Conservation (phyloP, 192 early-diverging fungal genomes). For the Hyaloraphidium curvatum region DNA sequence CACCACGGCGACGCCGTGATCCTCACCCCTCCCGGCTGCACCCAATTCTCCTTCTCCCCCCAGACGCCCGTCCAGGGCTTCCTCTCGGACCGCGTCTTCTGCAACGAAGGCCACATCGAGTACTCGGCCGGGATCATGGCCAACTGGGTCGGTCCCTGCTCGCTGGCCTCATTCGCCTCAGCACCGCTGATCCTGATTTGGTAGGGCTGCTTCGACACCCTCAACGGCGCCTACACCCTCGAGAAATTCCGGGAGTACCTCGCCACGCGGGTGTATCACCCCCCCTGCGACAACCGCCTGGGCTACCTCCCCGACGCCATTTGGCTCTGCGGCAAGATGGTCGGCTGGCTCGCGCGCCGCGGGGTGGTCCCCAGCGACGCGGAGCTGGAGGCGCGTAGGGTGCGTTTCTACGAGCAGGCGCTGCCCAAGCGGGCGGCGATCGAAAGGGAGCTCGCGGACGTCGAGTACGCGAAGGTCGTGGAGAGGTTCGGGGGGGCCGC, state of each 20-base stretch:
- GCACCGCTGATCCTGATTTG: no score
- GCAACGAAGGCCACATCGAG: not conserved
- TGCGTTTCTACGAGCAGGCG: not conserved
- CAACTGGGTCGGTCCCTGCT: no score
- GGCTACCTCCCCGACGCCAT: not conserved
- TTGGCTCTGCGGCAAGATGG: not conserved
- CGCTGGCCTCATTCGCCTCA: no score
- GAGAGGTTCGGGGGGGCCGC: not conserved
- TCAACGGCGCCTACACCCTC: not conserved
- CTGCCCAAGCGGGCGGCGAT: not conserved
- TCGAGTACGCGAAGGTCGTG: not conserved
- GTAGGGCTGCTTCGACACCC: not conserved
- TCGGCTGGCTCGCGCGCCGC: not conserved
- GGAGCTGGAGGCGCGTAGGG: not conserved
- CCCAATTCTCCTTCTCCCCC: not conserved
- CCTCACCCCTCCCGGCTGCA: not conserved
- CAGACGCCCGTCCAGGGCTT: not conserved
- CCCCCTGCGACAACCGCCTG: not conserved
- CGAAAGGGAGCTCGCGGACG: not conserved
- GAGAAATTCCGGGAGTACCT: not conserved
- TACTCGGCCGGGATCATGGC: conserved; percentile 1
- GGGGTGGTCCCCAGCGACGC: not conserved
- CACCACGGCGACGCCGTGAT: conserved; percentile 1
- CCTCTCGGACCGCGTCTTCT: not conserved
- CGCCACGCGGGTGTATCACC: not conserved